phyloP scores from a whole-genome alignment of 1,139 yeast species.

The Yamadazyma blattariae region DNA sequence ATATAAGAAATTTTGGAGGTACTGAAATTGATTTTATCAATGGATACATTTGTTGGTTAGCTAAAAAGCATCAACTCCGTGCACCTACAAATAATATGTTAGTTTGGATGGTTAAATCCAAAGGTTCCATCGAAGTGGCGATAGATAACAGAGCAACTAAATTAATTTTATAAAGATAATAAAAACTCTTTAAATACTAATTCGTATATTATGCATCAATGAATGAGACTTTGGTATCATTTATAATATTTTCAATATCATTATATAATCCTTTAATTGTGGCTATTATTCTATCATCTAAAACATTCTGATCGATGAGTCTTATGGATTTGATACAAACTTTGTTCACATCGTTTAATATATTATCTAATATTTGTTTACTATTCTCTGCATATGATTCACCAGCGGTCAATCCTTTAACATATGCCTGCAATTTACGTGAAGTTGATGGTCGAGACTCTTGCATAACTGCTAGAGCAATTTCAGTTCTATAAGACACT shows the following conservation, averaged over 20 bases:
- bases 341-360: constrained; percentile 15
- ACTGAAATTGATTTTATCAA: constrained; percentile 83
- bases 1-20: constrained; percentile 53
- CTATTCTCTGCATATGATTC: constrained; percentile 31
- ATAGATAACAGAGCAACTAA: constrained; percentile 22
- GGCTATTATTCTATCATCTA: neutral
- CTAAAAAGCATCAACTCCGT: constrained; percentile 33
- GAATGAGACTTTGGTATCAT: neutral
- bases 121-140: constrained; percentile 31
- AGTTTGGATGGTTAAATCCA: constrained; percentile 45
- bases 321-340: constrained; percentile 15
- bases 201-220: constrained; percentile 3
- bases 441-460: constrained; percentile 37
- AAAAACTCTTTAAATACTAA: neutral
- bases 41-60: constrained; percentile 63
- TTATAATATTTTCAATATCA: constrained; percentile 5
- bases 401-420: constrained; percentile 48
- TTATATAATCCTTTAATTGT: constrained; percentile 5
- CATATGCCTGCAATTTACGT: constrained; percentile 24
- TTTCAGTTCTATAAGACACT: constrained; percentile 70
- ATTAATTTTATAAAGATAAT: neutral
- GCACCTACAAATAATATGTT: constrained; percentile 50
- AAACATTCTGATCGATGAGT: neutral
- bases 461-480: constrained; percentile 67
- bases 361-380: constrained; percentile 28